A percentile compares a stretch with the other conserved stretches of the same genome.
phyloP scores from a whole-genome alignment of 2,329 filamentous ascomycete genomes.

The Teratosphaeriaceae sp. region DNA sequence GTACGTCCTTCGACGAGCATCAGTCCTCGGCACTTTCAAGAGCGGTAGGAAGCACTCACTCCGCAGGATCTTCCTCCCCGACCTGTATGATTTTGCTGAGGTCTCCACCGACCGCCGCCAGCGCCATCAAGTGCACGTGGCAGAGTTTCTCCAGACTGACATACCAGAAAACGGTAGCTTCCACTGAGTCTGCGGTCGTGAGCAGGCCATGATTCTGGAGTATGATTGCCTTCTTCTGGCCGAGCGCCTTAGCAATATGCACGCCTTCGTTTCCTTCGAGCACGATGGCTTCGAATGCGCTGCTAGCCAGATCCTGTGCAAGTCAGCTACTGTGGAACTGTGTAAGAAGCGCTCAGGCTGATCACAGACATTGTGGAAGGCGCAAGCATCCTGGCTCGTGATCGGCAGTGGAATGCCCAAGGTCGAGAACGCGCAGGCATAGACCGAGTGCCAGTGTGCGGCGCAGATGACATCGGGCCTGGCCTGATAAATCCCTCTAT shows the following conservation, averaged over 20 bases:
- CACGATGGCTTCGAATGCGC: slow-evolving; percentile 38
- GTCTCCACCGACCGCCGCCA: slow-evolving; percentile 54
- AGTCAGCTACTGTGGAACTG: neutral
- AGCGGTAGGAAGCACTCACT: slow-evolving; percentile 6
- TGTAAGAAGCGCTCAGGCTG: neutral
- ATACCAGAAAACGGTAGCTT: slow-evolving; percentile 36
- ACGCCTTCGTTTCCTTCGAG: slow-evolving; percentile 33
- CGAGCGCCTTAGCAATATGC: slow-evolving; percentile 31
- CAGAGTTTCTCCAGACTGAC: slow-evolving; percentile 36
- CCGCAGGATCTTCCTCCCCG: slow-evolving; percentile 56
- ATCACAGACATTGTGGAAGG: slow-evolving; percentile 26
- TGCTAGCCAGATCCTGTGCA: slow-evolving; percentile 18
- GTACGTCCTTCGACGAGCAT: neutral
- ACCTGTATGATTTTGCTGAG: slow-evolving; percentile 59
- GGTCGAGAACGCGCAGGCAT: slow-evolving; percentile 32
- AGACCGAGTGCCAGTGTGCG: slow-evolving; percentile 34
- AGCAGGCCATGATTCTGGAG: slow-evolving; percentile 36
- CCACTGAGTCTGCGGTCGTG: slow-evolving; percentile 30
- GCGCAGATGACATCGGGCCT: slow-evolving; percentile 36
- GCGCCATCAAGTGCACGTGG: slow-evolving; percentile 42
- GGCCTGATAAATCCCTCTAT: slow-evolving; percentile 28
- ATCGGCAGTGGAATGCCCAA: slow-evolving; percentile 34
- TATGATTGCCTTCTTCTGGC: slow-evolving; percentile 28
- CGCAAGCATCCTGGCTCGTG: slow-evolving; percentile 33
- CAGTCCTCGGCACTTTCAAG: neutral